Evolutionary conservation across 2,329 filamentous ascomycete species (phyloP), one percentile per base, ranked within the genome.

Genomic region (Colletotrichum eleusines): DNA sequence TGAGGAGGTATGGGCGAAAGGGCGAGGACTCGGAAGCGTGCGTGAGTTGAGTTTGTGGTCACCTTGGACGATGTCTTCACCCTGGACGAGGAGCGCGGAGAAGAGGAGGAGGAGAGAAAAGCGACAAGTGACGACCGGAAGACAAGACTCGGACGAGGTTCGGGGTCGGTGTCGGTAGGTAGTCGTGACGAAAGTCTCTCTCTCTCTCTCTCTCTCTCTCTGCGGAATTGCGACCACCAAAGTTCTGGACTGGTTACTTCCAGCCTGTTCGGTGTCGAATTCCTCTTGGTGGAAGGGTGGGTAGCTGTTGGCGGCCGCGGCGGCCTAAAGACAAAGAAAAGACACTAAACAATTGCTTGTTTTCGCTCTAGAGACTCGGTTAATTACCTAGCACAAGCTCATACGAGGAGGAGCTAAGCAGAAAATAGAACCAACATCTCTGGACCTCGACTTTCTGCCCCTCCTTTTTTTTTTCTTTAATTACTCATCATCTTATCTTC

Each of bases 271-370:
- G n/a, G n/a, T n/a, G n/a, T n/a, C n/a, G n/a, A n/a, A n/a, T n/a
- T n/a, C n/a, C n/a, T n/a, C n/a, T n/a, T n/a, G n/a, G n/a, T 35
- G 33, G 20, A 33, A 7, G 31, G 4, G 7, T 3, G 3, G 31
- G 31, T 33, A 33, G 31, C 31, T 33, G 31, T n/a, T n/a, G n/a
- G n/a, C 31, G 7, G 31, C 31, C 31, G 31, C 31, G 7, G 31
- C 31, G 31, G 31, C 31, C 31, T 12, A 50, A n/a, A n/a, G n/a
- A n/a, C n/a, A n/a, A n/a, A n/a, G n/a, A n/a, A n/a, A n/a, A 67
- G 63, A 59, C 42, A 55, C n/a, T 51, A 42, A 48, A 61, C 44
- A 26, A 33, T 60, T 57, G 63, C 63, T 66, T 66, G 55, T 66
- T 70, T 66, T 31, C 31, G 44, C 33, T 67, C 28, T 28, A 14